Base-by-base conservation (phyloP, 2,329 filamentous ascomycete species). In the Talaromyces sp. region DNA sequence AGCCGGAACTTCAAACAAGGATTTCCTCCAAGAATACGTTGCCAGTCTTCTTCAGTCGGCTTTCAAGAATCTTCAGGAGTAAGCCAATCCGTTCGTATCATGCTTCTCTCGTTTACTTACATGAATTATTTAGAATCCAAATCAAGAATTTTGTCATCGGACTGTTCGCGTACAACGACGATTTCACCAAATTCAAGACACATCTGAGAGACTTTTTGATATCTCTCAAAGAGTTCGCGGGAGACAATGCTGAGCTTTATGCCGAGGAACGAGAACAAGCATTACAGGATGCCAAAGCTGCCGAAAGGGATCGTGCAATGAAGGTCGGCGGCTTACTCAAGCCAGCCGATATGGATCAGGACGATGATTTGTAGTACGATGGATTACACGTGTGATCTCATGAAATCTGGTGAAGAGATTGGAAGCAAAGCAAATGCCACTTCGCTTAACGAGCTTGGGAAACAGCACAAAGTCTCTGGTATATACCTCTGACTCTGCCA, bases 181-280 rank as follows among this genome's bases (percentile, higher is more conserved):
- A 96, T 72, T 88, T 96, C 67, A 90, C 91, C 73, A 92, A 92
- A 75, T 99, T 99, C 88, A 96, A 96, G 76, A 86, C 96, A 61
- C 92, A 96, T 71, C 82, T 99, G 59, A 92, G 95, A 68, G 95
- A 99, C 79, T 99, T 99, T 85, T 81, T 99, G 69, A 96, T 99
- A 71, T 96, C 93, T 23, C 83, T 99, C 69, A 96, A 97, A 80
- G 96, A 99, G 78, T 99, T 98, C 71, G 88, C 92, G 0, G 95
- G 91, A 59, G 95, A 99, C 78, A 97, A 98, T 70, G 87, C 93
- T 0, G 95, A 99, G 73, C 84, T 99, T 9, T 99, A 90, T 77
- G 87, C 90, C 3, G 93, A 96, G 63, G 95, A 99, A 77, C 92
- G 96, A 76, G 95, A 99, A 77, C 90, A 96, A 76, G 92, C 92